Evolutionary conservation across 176 grass and related monocot species (phyloP).

Genomic region (Raddia distichophylla): DNA sequence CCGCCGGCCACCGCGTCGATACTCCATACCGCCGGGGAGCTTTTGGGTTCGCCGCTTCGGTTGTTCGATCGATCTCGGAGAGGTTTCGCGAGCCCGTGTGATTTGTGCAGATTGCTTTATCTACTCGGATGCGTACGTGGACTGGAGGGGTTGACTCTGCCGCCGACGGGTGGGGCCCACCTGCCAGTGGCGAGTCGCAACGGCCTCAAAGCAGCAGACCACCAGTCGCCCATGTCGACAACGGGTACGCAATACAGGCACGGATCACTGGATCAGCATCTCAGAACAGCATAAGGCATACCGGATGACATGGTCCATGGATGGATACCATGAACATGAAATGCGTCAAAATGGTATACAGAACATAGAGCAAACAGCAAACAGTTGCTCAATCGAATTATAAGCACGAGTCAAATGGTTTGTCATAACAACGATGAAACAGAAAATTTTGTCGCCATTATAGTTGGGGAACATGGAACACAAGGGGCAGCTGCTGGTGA

Average conservation of each 20-base stretch:
- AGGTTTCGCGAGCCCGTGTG: neutral
- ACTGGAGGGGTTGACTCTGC: neutral
- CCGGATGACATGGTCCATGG: neutral
- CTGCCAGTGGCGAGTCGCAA: neutral
- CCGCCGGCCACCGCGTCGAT: slow-evolving; percentile 12
- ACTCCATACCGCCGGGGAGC: slow-evolving; percentile 30
- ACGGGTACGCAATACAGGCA: neutral
- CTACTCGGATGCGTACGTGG: slow-evolving; percentile 34
- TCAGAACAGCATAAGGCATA: neutral
- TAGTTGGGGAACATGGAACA: neutral
- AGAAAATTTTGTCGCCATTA: neutral
- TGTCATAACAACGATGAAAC: neutral
- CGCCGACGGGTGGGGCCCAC: neutral
- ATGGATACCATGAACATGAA: neutral
- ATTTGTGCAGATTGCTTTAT: slow-evolving; percentile 25
- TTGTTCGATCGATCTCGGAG: slow-evolving; percentile 5
- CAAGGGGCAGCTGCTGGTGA: slow-evolving; percentile 3
- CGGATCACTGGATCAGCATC: too few relatives aligned
- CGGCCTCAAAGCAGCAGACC: too few relatives aligned
- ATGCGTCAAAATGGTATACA: neutral
- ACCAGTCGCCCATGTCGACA: neutral
- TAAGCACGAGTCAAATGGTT: neutral
- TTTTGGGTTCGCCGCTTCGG: slow-evolving; percentile 6
- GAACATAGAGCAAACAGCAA: neutral
- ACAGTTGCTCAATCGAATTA: neutral